These are phyloP conservation scores for Penicillium nordicum DNA, from an alignment of 2,329 filamentous ascomycete species.

Conservation along the genomic window DNA sequence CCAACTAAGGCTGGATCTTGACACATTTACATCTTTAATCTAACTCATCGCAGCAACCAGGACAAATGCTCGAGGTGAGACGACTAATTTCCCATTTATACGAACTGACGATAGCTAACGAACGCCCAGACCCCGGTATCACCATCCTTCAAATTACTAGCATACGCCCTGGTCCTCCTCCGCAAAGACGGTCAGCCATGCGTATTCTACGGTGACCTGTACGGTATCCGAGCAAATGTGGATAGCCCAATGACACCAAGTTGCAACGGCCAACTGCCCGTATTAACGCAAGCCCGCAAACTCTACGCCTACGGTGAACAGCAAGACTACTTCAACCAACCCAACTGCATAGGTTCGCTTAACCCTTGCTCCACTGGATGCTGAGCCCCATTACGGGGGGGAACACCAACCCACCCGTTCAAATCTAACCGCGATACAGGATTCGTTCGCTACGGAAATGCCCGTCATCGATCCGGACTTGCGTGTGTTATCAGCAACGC, in stretches of 20 bases:
- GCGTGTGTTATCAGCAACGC: slow-evolving; percentile 57
- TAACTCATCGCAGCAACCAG: slow-evolving; percentile 51
- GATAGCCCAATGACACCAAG: slow-evolving; percentile 52
- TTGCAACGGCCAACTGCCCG: slow-evolving; percentile 54
- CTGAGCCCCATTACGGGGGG: background rate
- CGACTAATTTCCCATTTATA: background rate
- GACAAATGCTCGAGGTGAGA: slow-evolving; percentile 57
- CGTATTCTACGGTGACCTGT: slow-evolving; percentile 68
- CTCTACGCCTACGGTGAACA: slow-evolving; percentile 66
- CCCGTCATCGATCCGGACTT: slow-evolving; percentile 49
- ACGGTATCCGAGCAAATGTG: slow-evolving; percentile 54
- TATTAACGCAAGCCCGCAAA: slow-evolving; percentile 60
- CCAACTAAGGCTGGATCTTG: background rate
- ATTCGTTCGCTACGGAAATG: slow-evolving; percentile 52
- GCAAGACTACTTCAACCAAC: slow-evolving; percentile 60
- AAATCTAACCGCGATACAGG: slow-evolving; percentile 29
- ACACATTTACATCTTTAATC: background rate
- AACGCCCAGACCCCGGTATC: slow-evolving; percentile 54
- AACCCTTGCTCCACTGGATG: background rate
- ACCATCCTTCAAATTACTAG: slow-evolving; percentile 66
- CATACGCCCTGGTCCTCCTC: slow-evolving; percentile 69
- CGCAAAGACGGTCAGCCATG: slow-evolving; percentile 61
- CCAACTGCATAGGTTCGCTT: slow-evolving; percentile 57
- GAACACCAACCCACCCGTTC: background rate
- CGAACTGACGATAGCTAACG: background rate